Conservation (phyloP, 2,329 filamentous ascomycete species). For the Bipolaris gigantea region DNA sequence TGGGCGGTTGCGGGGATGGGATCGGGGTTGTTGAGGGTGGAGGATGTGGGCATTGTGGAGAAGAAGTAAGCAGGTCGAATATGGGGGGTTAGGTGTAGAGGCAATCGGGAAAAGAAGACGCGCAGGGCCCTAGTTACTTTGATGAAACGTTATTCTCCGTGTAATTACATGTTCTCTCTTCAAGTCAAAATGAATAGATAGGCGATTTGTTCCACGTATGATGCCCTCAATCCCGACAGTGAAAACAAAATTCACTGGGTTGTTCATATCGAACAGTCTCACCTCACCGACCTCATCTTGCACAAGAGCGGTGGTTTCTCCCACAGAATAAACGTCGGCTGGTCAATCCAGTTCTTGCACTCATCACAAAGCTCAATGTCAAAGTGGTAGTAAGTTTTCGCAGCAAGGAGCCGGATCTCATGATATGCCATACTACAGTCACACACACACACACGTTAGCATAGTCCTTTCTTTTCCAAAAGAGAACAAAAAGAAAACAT, state of each 20-base stretch:
- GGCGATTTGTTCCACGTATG: too few species aligned
- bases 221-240: too few species aligned
- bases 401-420: slow-evolving; percentile 48
- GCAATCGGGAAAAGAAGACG: too few species aligned
- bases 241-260: too few species aligned
- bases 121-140: too few species aligned
- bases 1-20: slow-evolving; percentile 57
- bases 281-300: slow-evolving; percentile 26
- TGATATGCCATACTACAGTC: slow-evolving; percentile 40
- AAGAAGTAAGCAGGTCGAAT: too few species aligned
- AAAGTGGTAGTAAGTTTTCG: slow-evolving; percentile 44
- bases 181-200: too few species aligned
- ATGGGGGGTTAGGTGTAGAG: too few species aligned
- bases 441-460: slow-evolving; percentile 3
- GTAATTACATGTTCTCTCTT: too few species aligned
- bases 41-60: slow-evolving; percentile 47
- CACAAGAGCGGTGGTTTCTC: slow-evolving; percentile 41
- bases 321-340: slow-evolving; percentile 45
- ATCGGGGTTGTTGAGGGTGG: slow-evolving; percentile 53
- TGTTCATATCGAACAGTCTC: neutral
- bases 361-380: slow-evolving; percentile 44
- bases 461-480: neutral
- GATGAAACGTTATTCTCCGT: too few species aligned
- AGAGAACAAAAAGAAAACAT: too few species aligned
- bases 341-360: slow-evolving; percentile 35